Base-by-base conservation (phyloP, 108 stramenopile species). In the Cyclotella baltica region DNA sequence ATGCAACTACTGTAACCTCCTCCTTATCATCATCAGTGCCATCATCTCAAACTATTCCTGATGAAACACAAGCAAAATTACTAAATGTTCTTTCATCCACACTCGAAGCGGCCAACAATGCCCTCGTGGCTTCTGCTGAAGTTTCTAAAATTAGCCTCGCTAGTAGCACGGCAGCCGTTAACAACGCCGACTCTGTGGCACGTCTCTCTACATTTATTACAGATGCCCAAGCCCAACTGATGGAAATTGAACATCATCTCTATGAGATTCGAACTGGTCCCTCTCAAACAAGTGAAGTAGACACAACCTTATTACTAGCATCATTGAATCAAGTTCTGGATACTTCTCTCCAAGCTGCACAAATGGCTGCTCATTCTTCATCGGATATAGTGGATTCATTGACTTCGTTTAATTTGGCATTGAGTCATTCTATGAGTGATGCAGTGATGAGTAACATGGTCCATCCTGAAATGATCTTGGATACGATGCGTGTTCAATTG, bases 61-160 rank as follows among this genome's bases (percentile, higher is more conserved):
- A 2, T n/a, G 3, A 6, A 13, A 43, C 40, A 3, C 64, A 43
- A 30, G 13, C 1, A 50, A 50, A 55, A 23, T 40, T 72, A 4
- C 58, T 72, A 55, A 46, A 63, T 27, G 62, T 48, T 28, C 43
- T 74, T 31, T 51, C 61, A 33, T 64, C 62, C 38, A 51, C 62
- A 0, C 37, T 51, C 0, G 62, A 51, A n/a, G 50, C 73, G n/a
- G 73, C 73, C 27, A 74, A 52, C 20, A 18, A 31, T 19, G 73
- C 73, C 36, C 35, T 59, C 35, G 34, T 38, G 3, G 51, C 73
- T n/a, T 74, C 73, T 20, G 50, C 62, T n/a, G 34, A 64, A 23
- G 27, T 74, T 18, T 36, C 62, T 15, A 31, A 61, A 34, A n/a
- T 61, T 22, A n/a, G 16, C 59, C 30, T 61, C 31, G 1, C 30